Conservation (phyloP, 2,329 filamentous ascomycete genomes). For the Leptographium radiaticola region DNA sequence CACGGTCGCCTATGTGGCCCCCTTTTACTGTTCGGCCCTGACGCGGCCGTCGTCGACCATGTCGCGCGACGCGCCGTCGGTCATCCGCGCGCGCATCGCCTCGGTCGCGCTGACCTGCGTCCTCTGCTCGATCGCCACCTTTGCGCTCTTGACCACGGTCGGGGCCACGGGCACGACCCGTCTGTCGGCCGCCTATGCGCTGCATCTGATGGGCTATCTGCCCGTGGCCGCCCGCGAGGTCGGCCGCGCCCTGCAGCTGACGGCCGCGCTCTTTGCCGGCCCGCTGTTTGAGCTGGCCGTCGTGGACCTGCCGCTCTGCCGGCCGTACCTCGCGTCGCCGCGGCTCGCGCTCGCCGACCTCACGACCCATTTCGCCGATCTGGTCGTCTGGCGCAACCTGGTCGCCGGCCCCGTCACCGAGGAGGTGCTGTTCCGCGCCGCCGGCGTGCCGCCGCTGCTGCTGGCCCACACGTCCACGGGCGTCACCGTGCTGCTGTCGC, state of each 20-base stretch:
- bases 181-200: conserved; percentile 24
- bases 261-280: conserved; percentile 66
- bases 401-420: conserved; percentile 82
- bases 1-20: conserved; percentile 79
- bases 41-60: conserved; percentile 70
- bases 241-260: conserved; percentile 52
- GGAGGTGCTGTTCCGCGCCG: conserved; percentile 84
- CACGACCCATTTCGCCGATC: conserved; percentile 51
- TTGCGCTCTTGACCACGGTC: conserved; percentile 47
- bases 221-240: conserved; percentile 57
- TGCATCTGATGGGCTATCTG: conserved; percentile 71
- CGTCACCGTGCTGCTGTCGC: conserved; percentile 65
- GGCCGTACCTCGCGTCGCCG: conserved; percentile 39
- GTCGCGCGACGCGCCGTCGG: conserved; percentile 75
- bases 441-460: conserved; percentile 71
- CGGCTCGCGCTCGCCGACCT: conserved; percentile 33
- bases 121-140: conserved; percentile 52
- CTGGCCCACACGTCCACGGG: conserved; percentile 45
- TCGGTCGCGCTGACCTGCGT: conserved; percentile 67
- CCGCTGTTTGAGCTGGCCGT: conserved; percentile 71
- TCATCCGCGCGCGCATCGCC: conserved; percentile 75
- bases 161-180: conserved; percentile 29
- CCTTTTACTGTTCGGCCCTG: conserved; percentile 71
- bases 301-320: conserved; percentile 59
- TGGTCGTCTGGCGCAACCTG: conserved; percentile 76